These are phyloP conservation scores for Botrytis fragariae DNA, from an alignment of 2,329 filamentous ascomycete genomes.

Conservation along the genomic window DNA sequence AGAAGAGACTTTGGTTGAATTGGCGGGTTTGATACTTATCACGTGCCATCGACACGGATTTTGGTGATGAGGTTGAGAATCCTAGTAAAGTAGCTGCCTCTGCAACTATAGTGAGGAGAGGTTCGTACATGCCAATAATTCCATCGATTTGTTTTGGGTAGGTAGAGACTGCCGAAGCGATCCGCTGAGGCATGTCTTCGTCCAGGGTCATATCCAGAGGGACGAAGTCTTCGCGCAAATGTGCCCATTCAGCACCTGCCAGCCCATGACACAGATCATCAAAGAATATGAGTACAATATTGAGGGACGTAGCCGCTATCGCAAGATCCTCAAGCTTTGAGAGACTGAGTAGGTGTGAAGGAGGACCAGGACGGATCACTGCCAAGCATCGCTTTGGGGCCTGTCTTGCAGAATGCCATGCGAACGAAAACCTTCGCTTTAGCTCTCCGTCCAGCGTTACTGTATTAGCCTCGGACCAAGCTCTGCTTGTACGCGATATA, in stretches of 20 bases:
- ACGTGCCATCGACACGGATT: neutral
- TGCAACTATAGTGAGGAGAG: neutral
- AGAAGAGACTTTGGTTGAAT: neutral
- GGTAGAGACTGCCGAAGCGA: neutral
- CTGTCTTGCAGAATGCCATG: neutral
- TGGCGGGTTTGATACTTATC: slow-evolving; percentile 3
- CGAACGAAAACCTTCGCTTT: neutral
- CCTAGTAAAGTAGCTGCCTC: neutral
- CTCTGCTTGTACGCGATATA: neutral
- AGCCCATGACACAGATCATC: neutral
- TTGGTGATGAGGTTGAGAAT: neutral
- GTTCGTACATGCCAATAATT: neutral
- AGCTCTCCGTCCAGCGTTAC: neutral
- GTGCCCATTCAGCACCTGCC: neutral
- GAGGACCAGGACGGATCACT: neutral
- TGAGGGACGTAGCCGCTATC: neutral
- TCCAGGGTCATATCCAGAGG: neutral
- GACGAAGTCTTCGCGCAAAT: neutral
- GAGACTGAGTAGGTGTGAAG: neutral
- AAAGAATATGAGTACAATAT: neutral
- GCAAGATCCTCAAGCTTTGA: slow-evolving; percentile 6
- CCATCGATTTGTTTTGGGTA: neutral
- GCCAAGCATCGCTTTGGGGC: neutral
- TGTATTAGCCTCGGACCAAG: neutral
- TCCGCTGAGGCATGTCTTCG: neutral